Conservation (phyloP, 306 rosid species). For the Cucurbita argyrosperma region DNA sequence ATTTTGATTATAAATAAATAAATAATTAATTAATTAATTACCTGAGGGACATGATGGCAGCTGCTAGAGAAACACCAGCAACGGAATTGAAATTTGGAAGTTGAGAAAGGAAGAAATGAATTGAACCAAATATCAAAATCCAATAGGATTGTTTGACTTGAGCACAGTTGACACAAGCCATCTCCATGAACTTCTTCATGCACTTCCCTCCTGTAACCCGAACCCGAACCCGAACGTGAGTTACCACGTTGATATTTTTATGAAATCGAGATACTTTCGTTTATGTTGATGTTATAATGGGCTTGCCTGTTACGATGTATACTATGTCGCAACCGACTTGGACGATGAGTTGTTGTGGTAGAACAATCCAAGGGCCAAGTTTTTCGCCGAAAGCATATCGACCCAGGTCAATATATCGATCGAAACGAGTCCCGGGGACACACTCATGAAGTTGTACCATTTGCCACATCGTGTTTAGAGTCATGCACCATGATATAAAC, state of each 20-base stretch:
- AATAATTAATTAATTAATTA: not conserved
- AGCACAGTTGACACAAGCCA: slow-evolving; percentile 66
- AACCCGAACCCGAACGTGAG: not conserved
- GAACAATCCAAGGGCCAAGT: slow-evolving; percentile 83
- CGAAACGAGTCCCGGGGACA: slow-evolving; percentile 75
- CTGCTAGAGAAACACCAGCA: slow-evolving; percentile 84
- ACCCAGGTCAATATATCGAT: slow-evolving; percentile 75
- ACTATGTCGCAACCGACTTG: slow-evolving; percentile 93
- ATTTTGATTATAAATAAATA: not conserved
- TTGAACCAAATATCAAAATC: slow-evolving; percentile 69
- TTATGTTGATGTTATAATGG: not conserved
- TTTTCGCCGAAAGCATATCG: slow-evolving; percentile 73
- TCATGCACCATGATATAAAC: slow-evolving; percentile 61
- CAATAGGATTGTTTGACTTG: slow-evolving; percentile 63
- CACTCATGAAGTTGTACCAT: slow-evolving; percentile 93
- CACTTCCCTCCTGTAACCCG: slow-evolving; percentile 73
- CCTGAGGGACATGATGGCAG: slow-evolving; percentile 89
- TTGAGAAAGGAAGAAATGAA: slow-evolving; percentile 86
- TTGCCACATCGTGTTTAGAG: slow-evolving; percentile 89
- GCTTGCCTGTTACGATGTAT: slow-evolving; percentile 65
- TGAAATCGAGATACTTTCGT: not conserved
- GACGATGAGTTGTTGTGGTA: slow-evolving; percentile 77
- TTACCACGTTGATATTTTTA: not conserved
- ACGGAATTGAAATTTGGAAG: slow-evolving; percentile 92
- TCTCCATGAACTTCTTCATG: slow-evolving; percentile 71